A percentile compares a stretch with the other conserved stretches of the same genome.
phyloP scores from a whole-genome alignment of 495 filamentous ascomycete species.

The Sphaerosporella brunnea region DNA sequence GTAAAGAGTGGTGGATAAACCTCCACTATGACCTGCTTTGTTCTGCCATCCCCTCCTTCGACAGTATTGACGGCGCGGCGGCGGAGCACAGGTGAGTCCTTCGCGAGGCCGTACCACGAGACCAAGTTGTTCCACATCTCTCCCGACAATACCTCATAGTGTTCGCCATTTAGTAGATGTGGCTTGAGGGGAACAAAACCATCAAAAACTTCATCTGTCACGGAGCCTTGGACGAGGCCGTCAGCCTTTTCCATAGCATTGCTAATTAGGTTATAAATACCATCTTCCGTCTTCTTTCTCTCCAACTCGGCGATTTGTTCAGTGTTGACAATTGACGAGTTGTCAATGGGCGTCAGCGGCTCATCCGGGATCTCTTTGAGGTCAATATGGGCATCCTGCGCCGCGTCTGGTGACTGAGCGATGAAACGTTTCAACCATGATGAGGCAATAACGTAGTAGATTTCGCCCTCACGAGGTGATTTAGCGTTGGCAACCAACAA shows the following conservation, averaged over 20 bases:
- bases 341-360: constrained; percentile 69
- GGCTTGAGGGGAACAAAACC: constrained; percentile 60
- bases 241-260: neutral
- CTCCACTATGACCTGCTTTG: constrained; percentile 53
- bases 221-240: constrained; percentile 28
- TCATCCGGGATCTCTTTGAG: constrained; percentile 50
- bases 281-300: constrained; percentile 1
- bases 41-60: constrained; percentile 36
- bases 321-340: constrained; percentile 44
- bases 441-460: constrained; percentile 60
- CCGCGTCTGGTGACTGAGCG: constrained; percentile 34
- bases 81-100: constrained; percentile 52
- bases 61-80: constrained; percentile 63
- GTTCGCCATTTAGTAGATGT: constrained; percentile 41
- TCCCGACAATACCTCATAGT: constrained; percentile 61
- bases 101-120: constrained; percentile 60
- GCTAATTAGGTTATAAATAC: too few species aligned
- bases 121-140: constrained; percentile 67
- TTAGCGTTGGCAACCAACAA: constrained; percentile 40
- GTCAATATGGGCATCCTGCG: constrained; percentile 32
- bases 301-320: constrained; percentile 11
- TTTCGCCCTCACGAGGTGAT: constrained; percentile 46
- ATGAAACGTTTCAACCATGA: constrained; percentile 63
- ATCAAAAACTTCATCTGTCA: constrained; percentile 16
- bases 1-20: constrained; percentile 72